Percentiles rank a stretch among this genome's conserved stretches.
phyloP scores from a whole-genome alignment of 495 filamentous ascomycete genomes.

The Trichoderma parareesei region DNA sequence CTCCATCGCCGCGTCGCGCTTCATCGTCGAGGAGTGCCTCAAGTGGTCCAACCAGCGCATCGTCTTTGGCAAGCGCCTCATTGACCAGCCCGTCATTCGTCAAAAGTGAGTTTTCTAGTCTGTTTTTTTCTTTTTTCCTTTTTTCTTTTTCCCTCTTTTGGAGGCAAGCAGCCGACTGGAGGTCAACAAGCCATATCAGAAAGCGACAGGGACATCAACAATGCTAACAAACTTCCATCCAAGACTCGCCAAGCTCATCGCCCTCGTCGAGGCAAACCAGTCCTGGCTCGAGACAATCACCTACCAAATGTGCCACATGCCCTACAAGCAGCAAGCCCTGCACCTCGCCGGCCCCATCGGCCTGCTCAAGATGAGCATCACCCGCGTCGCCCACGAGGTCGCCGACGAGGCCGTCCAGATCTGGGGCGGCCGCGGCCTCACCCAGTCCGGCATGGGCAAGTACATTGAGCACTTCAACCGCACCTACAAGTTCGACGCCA shows the following conservation, averaged over 20 bases:
- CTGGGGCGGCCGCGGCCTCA: slow-evolving; percentile 75
- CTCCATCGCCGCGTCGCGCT: slow-evolving; percentile 53
- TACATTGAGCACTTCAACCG: slow-evolving; percentile 75
- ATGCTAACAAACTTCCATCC: background rate
- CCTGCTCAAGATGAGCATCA: slow-evolving; percentile 71
- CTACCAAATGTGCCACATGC: slow-evolving; percentile 85
- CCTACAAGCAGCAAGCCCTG: slow-evolving; percentile 66
- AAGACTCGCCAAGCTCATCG: slow-evolving; percentile 78
- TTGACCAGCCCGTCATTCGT: slow-evolving; percentile 79
- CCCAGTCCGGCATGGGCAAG: slow-evolving; percentile 74
- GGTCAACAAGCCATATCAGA: slow-evolving; percentile 1
- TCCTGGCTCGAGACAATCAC: slow-evolving; percentile 76
- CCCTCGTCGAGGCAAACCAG: slow-evolving; percentile 70
- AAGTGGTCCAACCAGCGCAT: slow-evolving; percentile 86
- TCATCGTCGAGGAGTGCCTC: slow-evolving; percentile 74
- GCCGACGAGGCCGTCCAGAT: slow-evolving; percentile 80
- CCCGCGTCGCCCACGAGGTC: slow-evolving; percentile 69
- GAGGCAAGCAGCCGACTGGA: background rate
- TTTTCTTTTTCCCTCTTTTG: too few relatives aligned
- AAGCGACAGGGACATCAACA: background rate
- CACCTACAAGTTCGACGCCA: slow-evolving; percentile 85
- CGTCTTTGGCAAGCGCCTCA: slow-evolving; percentile 75
- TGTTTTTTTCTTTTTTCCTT: background rate
- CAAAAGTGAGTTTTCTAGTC: slow-evolving; percentile 52
- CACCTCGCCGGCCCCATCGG: slow-evolving; percentile 75